These are phyloP conservation scores for Chaetomidium leptoderma DNA, from an alignment of 495 filamentous ascomycete genomes.

Conservation along the genomic window DNA sequence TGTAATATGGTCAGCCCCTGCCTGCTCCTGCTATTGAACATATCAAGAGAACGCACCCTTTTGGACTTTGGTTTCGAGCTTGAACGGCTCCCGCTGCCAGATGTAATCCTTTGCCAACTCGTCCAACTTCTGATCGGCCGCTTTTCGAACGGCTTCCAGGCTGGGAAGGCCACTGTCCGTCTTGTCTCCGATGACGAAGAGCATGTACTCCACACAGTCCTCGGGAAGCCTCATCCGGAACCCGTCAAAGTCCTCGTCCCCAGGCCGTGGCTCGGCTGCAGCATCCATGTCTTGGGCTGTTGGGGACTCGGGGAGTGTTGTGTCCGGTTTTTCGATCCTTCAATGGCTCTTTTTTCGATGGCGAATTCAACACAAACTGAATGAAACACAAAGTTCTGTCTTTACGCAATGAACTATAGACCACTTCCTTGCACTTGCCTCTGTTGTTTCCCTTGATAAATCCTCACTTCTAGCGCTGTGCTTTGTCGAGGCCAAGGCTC, in stretches of 20 bases:
- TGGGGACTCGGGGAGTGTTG: background rate
- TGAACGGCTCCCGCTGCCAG: conserved; percentile 85
- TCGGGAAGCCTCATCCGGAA: conserved; percentile 77
- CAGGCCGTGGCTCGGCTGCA: conserved; percentile 25
- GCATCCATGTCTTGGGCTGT: conserved; percentile 21
- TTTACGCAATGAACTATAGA: no score
- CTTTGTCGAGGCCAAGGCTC: no score
- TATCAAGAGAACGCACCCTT: conserved; percentile 44
- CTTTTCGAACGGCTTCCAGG: conserved; percentile 67
- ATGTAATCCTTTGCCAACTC: conserved; percentile 76
- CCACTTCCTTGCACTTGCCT: no score
- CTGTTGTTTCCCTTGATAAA: no score
- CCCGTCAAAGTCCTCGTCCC: conserved; percentile 50
- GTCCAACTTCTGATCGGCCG: conserved; percentile 58
- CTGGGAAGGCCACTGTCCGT: conserved; percentile 45
- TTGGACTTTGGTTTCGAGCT: conserved; percentile 52
- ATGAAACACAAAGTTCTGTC: background rate
- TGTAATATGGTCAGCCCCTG: conserved; percentile 4
- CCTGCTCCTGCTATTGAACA: background rate
- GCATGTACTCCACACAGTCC: conserved; percentile 80
- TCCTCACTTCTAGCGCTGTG: no score
- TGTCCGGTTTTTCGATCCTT: background rate
- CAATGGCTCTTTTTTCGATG: background rate
- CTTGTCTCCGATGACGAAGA: conserved; percentile 64
- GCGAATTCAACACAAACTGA: background rate